These are phyloP conservation scores for Knufia fluminis DNA, from an alignment of 2,329 filamentous ascomycete genomes.

Conservation along the genomic window DNA sequence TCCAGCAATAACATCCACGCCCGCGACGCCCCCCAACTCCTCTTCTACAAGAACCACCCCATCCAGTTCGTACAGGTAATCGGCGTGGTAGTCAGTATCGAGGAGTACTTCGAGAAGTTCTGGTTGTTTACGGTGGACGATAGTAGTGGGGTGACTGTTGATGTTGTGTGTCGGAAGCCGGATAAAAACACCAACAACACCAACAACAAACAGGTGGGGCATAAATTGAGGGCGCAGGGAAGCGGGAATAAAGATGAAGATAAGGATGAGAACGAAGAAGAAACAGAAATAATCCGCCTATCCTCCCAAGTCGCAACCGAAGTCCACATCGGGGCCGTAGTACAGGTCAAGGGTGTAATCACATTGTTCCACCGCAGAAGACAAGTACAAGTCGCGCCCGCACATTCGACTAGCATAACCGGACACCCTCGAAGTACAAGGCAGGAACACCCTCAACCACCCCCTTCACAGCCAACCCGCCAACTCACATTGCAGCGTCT, in stretches of 20 bases:
- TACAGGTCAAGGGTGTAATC: constrained; percentile 51
- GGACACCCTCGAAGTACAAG: background rate
- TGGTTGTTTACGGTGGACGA: constrained; percentile 50
- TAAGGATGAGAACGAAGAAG: background rate
- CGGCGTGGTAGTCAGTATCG: constrained; percentile 57
- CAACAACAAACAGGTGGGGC: too few species aligned
- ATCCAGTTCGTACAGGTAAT: constrained; percentile 65
- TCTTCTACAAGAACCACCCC: constrained; percentile 64
- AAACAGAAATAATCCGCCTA: background rate
- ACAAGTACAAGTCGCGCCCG: background rate
- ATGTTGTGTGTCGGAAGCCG: constrained; percentile 41
- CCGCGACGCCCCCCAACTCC: constrained; percentile 37
- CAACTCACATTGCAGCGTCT: constrained; percentile 33
- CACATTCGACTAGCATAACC: background rate
- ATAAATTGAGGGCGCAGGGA: too few species aligned
- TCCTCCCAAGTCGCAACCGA: constrained; percentile 24
- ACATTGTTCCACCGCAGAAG: constrained; percentile 36
- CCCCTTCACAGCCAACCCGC: too few species aligned
- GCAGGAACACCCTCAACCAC: too few species aligned
- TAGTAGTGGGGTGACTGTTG: constrained; percentile 49
- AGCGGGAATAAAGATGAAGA: too few species aligned
- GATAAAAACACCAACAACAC: constrained; percentile 13
- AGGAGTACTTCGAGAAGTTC: constrained; percentile 25
- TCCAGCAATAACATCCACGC: background rate
- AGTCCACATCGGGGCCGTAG: constrained; percentile 43